A percentile compares a stretch with the other conserved stretches of the same genome.
Evolutionary conservation across 2,329 filamentous ascomycete genomes (phyloP).

Genomic region (Aspergillus candidus): DNA sequence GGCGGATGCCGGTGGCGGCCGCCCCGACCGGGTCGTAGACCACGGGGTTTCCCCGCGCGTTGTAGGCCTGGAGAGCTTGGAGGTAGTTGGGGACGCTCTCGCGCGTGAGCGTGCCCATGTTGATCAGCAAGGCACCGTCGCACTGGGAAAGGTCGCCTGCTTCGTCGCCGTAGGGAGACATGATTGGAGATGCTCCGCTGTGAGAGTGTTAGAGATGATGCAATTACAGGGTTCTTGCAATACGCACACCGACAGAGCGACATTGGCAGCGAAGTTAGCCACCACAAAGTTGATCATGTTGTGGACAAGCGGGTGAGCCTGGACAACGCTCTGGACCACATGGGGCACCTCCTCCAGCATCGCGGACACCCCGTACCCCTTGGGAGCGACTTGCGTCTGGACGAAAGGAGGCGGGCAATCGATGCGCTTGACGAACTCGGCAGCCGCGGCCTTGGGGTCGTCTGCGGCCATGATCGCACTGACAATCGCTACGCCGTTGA

Average conservation of each 20-base stretch:
- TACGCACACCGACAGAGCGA: conserved; percentile 64
- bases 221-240: too few species aligned
- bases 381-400: conserved; percentile 22
- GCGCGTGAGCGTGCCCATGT: conserved; percentile 87
- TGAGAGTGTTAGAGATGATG: conserved; percentile 10
- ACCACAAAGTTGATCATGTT: conserved; percentile 98
- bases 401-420: conserved; percentile 32
- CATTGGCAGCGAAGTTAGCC: conserved; percentile 89
- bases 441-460: conserved; percentile 60
- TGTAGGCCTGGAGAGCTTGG: conserved; percentile 74
- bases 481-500: conserved; percentile 82
- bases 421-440: conserved; percentile 54
- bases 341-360: conserved; percentile 34
- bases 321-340: conserved; percentile 57
- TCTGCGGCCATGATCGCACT: conserved; percentile 75
- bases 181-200: conserved; percentile 80
- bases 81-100: conserved; percentile 66
- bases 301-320: conserved; percentile 68
- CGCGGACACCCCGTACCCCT: conserved; percentile 20
- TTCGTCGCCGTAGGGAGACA: conserved; percentile 83
- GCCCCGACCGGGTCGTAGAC: conserved; percentile 88
- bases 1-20: conserved; percentile 70
- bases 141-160: conserved; percentile 71
- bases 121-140: conserved; percentile 75
- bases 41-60: conserved; percentile 65